Evolutionary conservation across 306 rosid species (phyloP).

Genomic region (Vigna angularis): DNA sequence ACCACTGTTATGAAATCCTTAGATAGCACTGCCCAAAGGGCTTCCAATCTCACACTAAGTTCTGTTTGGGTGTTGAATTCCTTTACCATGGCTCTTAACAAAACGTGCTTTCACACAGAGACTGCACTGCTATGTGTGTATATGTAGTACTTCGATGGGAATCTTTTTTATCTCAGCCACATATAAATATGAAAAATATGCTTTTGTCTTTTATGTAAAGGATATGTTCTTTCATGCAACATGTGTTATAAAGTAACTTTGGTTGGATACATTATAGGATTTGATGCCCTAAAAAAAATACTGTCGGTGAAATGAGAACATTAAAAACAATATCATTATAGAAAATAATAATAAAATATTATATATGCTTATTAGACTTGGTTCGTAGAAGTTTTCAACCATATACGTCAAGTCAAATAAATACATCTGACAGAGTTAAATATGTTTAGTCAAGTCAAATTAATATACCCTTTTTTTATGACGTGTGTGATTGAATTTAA

Average conservation of each 20-base stretch:
- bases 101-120: neutral
- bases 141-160: neutral
- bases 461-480: no score
- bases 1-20: slow-evolving; percentile 49
- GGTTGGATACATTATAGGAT: neutral
- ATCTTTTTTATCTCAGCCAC: neutral
- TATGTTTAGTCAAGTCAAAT: neutral
- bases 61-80: slow-evolving; percentile 58
- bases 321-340: slow-evolving; percentile 16
- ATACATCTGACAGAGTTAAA: neutral
- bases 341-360: neutral
- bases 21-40: slow-evolving; percentile 60
- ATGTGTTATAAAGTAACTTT: neutral
- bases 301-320: neutral
- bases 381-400: neutral
- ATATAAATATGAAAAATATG: neutral
- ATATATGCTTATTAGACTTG: neutral
- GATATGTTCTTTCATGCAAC: neutral
- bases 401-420: slow-evolving; percentile 3
- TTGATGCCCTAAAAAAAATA: slow-evolving; percentile 23
- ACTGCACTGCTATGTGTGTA: neutral
- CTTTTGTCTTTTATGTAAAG: neutral
- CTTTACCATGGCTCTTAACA: slow-evolving; percentile 47
- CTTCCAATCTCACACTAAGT: slow-evolving; percentile 53
- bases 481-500: no score